Evolutionary conservation across 352 stramenopile genomes (phyloP), one percentile per base, ranked within the genome.

Genomic region (Phytopythium cucurbitacearum): DNA sequence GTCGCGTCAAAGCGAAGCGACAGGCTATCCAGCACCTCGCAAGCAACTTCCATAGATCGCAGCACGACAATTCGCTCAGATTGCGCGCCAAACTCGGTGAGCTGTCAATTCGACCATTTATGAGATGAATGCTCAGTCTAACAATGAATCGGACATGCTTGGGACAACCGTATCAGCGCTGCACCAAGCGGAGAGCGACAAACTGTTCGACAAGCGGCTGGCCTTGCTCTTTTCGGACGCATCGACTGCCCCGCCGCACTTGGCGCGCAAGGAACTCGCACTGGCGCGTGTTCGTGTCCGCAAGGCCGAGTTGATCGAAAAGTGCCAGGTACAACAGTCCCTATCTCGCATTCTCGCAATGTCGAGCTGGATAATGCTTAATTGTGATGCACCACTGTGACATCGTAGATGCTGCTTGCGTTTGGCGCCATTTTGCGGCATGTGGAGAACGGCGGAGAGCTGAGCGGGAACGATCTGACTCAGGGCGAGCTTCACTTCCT

Each of bases 401-500:
- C 32, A 38, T 5, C 1, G 10, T 37, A 85, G 59, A 89, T 73
- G 1, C 64, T 93, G 32, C 53, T 63, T 53, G 53, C 82, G 5
- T 51, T 91, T 1, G 74, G 77, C 1, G 59, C 63, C 4, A 55
- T 85, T 4, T 59, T 93, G 3, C 62, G 73, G 40, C 62, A 74
- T 32, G 51, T 89, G 10, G 76, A 88, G 44, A 52, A 64, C 7
- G 60, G 57, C 35, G 70, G 71, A 2, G 59, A 84, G 5, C 55
- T 64, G 5, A 85, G 63, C 7, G 73, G 70, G 0, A 52, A 65
- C 13, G 76, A 89, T 11, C 56, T 82, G 5, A 77, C 77, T 3
- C 64, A 67, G 3, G 65, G 71, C 11, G 80, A 91, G 40, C 58
- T 88, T 11, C 76, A 76, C 41, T 84, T 91, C 21, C 65, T 93